phyloP scores from a whole-genome alignment of 768 basidiomycete genomes.

The Mycena venus region DNA sequence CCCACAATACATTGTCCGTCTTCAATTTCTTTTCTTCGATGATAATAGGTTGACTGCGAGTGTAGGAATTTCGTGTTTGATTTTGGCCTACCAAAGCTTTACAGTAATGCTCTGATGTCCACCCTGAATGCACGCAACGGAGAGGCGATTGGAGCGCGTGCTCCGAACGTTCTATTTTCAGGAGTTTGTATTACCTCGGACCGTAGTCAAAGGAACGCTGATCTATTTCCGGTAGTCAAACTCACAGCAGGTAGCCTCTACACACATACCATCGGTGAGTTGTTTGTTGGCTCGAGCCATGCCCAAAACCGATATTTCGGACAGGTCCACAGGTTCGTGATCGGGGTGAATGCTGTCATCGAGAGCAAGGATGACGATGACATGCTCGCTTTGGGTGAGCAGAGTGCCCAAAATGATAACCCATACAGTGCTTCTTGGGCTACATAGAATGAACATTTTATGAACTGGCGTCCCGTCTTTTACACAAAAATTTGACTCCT shows the following conservation, averaged over 20 bases:
- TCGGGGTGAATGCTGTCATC: neutral
- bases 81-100: neutral
- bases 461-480: too few species aligned
- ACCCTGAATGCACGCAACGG: neutral
- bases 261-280: neutral
- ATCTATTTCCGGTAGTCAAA: neutral
- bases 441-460: too few species aligned
- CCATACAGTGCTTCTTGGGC: neutral
- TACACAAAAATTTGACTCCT: too few species aligned
- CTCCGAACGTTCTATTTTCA: neutral
- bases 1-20: neutral
- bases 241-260: neutral
- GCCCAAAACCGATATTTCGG: neutral
- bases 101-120: neutral
- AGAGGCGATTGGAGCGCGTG: neutral
- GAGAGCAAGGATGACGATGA: neutral
- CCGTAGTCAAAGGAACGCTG: too few species aligned
- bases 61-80: neutral
- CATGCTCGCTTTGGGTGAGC: neutral
- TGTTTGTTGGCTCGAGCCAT: neutral
- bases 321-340: neutral
- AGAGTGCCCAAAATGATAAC: neutral
- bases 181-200: neutral
- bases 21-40: neutral
- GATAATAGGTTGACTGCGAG: neutral